Base-by-base conservation (phyloP, 2,329 filamentous ascomycete genomes). In the Beauveria medogensis region DNA sequence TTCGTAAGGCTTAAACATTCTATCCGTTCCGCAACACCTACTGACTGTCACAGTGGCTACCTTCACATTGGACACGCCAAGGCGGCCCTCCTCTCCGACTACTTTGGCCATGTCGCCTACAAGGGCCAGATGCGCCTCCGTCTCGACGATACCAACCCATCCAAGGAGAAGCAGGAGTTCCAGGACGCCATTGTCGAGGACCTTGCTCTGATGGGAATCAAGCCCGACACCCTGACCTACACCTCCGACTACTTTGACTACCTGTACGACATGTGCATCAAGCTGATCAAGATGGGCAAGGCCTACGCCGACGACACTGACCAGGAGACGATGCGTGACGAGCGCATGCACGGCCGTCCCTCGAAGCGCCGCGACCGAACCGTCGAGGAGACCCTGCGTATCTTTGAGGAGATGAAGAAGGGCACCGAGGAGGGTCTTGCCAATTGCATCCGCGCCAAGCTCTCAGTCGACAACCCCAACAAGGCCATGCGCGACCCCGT, bases 1-100 rank as follows among this genome's bases (percentile, higher is more conserved):
- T 65, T 96, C 91, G 80, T 89, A 74, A 75, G 84, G 78, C 22
- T 40, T 46, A 3, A 40, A 1, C 16, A 20, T 10, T 46, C 16
- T 58, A 51, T 61, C 30, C 1, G 46, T 53, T n/a, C 54, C 44
- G 61, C 60, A 26, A 12, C 12, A 18, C 6, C 28, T 62, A 47
- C 50, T 63, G 37, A 65, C 56, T 12, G 47, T 28, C 57, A 16
- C 63, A 82, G 79, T 66, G 92, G 92, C 64, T 96, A 96, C 72
- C 85, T 97, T 50, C 93, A 97, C 77, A 96, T 97, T 65, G 93
- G 93, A 59, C 93, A 97, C 78, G 91, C 92, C 67, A 97, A 97
- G 78, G 92, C 92, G 34, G 92, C 92, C 6, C 82, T 96, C 60
- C 85, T 97, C 61, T 96, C 94, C 78, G 92, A 97, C 74, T 97